Percentiles rank a stretch among this genome's conserved stretches.
phyloP scores from a whole-genome alignment of 768 basidiomycete genomes.

The Mycena galericulata region DNA sequence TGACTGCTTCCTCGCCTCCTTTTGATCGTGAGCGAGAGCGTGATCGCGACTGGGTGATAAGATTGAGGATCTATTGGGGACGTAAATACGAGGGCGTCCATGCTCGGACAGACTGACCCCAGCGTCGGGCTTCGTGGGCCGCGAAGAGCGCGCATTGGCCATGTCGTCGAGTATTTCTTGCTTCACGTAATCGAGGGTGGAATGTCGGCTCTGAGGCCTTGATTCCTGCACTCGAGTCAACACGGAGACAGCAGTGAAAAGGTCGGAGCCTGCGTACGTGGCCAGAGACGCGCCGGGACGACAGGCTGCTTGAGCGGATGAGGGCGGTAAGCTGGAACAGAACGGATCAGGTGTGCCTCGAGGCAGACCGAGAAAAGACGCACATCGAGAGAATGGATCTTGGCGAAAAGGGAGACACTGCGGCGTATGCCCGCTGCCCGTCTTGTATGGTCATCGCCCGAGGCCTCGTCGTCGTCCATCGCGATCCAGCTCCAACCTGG shows the following conservation, averaged over 20 bases:
- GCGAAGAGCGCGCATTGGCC: constrained; percentile 14
- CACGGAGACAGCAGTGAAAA: background rate
- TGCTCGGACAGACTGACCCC: constrained; percentile 9
- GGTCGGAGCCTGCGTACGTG: constrained; percentile 1
- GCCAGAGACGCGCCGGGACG: constrained; percentile 16
- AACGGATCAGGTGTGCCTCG: constrained; percentile 30
- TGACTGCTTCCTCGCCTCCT: constrained; percentile 15
- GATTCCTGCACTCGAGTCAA: constrained; percentile 19
- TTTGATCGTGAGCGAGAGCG: constrained; percentile 27
- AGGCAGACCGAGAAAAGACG: constrained; percentile 13
- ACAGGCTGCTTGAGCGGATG: constrained; percentile 32
- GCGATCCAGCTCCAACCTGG: background rate
- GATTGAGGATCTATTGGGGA: constrained; percentile 22
- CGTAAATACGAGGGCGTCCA: constrained; percentile 4
- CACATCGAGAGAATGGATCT: constrained; percentile 18
- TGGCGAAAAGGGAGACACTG: constrained; percentile 27
- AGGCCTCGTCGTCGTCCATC: constrained; percentile 31
- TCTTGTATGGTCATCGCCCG: constrained; percentile 1
- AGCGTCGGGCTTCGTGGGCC: constrained; percentile 13
- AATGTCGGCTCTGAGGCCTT: background rate
- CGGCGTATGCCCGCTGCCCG: constrained; percentile 20
- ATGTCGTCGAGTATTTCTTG: constrained; percentile 30
- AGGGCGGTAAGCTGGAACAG: constrained; percentile 28
- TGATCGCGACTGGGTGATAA: constrained; percentile 29
- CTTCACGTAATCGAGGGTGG: constrained; percentile 22